A percentile compares a stretch with the other conserved stretches of the same genome.
Conservation (phyloP, 2,329 filamentous ascomycete genomes). For the Alternaria dauci region DNA sequence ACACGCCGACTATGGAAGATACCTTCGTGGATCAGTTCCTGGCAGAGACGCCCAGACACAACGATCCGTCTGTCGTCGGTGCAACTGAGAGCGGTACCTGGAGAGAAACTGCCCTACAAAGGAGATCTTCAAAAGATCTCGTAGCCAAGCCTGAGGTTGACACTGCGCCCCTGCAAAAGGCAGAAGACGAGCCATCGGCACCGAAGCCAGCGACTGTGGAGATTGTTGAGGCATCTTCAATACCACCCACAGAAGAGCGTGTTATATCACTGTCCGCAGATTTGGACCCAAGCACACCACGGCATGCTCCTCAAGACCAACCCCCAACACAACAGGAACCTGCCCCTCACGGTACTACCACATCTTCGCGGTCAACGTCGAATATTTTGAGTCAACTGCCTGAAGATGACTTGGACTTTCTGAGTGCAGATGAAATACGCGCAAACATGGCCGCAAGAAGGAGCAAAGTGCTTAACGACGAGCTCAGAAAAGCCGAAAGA, state of each 20-base stretch:
- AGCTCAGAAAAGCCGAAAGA: conserved; percentile 26
- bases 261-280: background rate
- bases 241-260: background rate
- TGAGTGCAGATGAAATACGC: conserved; percentile 54
- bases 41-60: conserved; percentile 13
- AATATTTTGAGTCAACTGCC: conserved; percentile 46
- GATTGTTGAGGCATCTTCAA: background rate
- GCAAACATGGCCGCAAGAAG: conserved; percentile 52
- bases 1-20: conserved; percentile 21
- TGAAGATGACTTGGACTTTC: conserved; percentile 52
- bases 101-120: conserved; percentile 38
- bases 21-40: conserved; percentile 40
- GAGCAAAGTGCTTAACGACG: conserved; percentile 11
- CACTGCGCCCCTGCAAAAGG: background rate
- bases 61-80: background rate
- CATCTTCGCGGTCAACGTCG: conserved; percentile 27
- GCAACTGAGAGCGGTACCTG: conserved; percentile 20
- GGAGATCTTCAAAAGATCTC: conserved; percentile 7
- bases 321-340: background rate
- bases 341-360: background rate
- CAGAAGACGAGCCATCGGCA: background rate
- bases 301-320: background rate
- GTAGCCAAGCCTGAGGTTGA: background rate
- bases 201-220: background rate
- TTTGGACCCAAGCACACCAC: background rate